Percentiles rank a stretch among this genome's conserved stretches.
phyloP scores from a whole-genome alignment of 2,329 filamentous ascomycete genomes.

The Alternaria postmessia region DNA sequence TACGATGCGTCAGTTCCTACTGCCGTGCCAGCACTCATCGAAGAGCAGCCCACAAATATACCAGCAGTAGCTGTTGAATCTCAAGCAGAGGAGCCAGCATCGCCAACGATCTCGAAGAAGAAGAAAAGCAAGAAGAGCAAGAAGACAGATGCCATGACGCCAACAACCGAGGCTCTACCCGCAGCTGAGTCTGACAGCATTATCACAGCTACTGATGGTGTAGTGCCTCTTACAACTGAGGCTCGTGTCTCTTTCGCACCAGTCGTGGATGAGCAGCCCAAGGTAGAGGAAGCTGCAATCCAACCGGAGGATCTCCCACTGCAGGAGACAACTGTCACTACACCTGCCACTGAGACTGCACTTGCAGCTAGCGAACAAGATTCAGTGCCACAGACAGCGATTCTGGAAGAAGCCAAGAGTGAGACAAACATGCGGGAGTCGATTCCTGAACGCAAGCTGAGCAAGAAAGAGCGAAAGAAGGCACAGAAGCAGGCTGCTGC shows the following conservation, averaged over 20 bases:
- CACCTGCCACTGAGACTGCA: slow-evolving; percentile 7
- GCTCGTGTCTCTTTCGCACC: not conserved
- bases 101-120: slow-evolving; percentile 23
- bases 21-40: not conserved
- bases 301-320: slow-evolving; percentile 2
- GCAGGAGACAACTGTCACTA: slow-evolving; percentile 4
- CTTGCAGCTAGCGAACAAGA: slow-evolving; percentile 5
- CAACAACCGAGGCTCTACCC: slow-evolving; percentile 17
- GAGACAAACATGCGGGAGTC: slow-evolving; percentile 22
- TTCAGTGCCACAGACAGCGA: not conserved
- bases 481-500: slow-evolving; percentile 32
- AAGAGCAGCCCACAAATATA: slow-evolving; percentile 15
- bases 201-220: not conserved
- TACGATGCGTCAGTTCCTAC: not conserved
- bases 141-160: slow-evolving; percentile 24
- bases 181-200: slow-evolving; percentile 6
- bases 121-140: slow-evolving; percentile 42
- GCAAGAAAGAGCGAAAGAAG: slow-evolving; percentile 48
- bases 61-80: slow-evolving; percentile 13
- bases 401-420: slow-evolving; percentile 9
- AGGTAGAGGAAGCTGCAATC: slow-evolving; percentile 8
- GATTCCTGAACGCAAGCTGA: slow-evolving; percentile 37
- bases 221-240: not conserved
- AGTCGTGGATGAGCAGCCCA: not conserved
- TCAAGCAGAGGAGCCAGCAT: slow-evolving; percentile 11